Conservation (phyloP, 306 rosid species). For the Casuarina cunninghamiana region DNA sequence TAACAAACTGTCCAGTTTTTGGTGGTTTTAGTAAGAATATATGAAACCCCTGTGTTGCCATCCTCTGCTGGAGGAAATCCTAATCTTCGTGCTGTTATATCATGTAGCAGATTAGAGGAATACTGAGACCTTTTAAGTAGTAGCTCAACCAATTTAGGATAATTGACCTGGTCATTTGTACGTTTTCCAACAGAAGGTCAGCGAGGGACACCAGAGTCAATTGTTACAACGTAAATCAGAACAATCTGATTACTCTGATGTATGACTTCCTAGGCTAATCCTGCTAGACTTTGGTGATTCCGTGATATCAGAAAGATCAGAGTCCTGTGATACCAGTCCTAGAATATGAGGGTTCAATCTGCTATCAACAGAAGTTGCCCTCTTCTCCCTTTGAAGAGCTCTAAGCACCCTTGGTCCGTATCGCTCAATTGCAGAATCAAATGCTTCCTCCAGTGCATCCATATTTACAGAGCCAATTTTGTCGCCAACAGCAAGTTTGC, state of each 20-base stretch:
- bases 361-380: constrained; percentile 74
- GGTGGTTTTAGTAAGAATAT: constrained; percentile 86
- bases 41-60: constrained; percentile 64
- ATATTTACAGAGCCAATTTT: constrained; percentile 46
- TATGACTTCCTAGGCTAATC: constrained; percentile 41
- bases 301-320: constrained; percentile 63
- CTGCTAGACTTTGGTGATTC: constrained; percentile 67
- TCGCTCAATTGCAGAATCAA: constrained; percentile 62
- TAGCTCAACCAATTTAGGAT: constrained; percentile 90
- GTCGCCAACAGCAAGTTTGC: constrained; percentile 86
- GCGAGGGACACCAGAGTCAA: constrained; percentile 96
- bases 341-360: constrained; percentile 48
- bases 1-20: constrained; percentile 72
- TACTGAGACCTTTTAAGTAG: constrained; percentile 73
- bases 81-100: constrained; percentile 78
- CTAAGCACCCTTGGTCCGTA: constrained; percentile 63
- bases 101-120: constrained; percentile 71
- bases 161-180: constrained; percentile 79
- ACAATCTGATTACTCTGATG: constrained; percentile 40
- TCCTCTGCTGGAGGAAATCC: constrained; percentile 53
- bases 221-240: constrained; percentile 74
- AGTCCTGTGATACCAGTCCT: constrained; percentile 52
- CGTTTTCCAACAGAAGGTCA: constrained; percentile 97
- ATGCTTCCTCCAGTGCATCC: constrained; percentile 54
- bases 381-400: constrained; percentile 75